phyloP scores from a whole-genome alignment of 352 stramenopile species.

The Pythium dissotocum region DNA sequence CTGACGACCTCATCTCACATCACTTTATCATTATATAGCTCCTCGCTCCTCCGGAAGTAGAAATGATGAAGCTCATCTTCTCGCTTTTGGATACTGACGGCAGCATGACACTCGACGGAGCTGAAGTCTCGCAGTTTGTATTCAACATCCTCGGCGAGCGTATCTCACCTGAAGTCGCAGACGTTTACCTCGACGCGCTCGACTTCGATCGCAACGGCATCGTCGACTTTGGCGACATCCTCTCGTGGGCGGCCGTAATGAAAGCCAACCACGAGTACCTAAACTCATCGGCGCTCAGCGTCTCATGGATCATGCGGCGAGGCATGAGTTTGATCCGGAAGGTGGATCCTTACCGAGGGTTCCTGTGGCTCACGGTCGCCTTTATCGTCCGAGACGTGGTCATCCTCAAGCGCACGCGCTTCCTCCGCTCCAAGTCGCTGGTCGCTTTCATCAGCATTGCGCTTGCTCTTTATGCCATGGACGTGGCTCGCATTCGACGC shows the following conservation, averaged over 20 bases:
- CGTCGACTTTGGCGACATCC: conserved; percentile 75
- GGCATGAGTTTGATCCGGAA: conserved; percentile 1
- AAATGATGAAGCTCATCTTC: conserved; percentile 82
- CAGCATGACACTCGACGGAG: conserved; percentile 53
- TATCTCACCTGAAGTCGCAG: conserved; percentile 47
- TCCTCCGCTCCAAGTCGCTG: conserved; percentile 23
- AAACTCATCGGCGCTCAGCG: conserved; percentile 18
- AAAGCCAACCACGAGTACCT: conserved; percentile 54
- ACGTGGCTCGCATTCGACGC: conserved; percentile 17
- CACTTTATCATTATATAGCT: conserved; percentile 29
- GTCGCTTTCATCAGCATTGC: conserved; percentile 10
- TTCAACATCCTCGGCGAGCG: conserved; percentile 77
- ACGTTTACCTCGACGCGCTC: conserved; percentile 65
- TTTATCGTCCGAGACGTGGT: conserved; percentile 30
- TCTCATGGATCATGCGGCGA: conserved; percentile 16
- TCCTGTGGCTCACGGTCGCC: conserved; percentile 26
- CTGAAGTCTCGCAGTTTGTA: conserved; percentile 69
- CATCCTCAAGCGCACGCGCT: conserved; percentile 16
- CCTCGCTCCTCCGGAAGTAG: conserved; percentile 61
- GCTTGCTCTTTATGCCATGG: conserved; percentile 21
- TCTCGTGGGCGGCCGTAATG: conserved; percentile 76
- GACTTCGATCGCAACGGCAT: conserved; percentile 75
- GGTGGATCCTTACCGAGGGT: conserved; percentile 27
- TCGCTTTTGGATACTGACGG: conserved; percentile 80
- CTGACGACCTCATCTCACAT: background rate